These are phyloP conservation scores for Populus tomentosa DNA, from an alignment of 441 rosid genomes.

Conservation along the genomic window DNA sequence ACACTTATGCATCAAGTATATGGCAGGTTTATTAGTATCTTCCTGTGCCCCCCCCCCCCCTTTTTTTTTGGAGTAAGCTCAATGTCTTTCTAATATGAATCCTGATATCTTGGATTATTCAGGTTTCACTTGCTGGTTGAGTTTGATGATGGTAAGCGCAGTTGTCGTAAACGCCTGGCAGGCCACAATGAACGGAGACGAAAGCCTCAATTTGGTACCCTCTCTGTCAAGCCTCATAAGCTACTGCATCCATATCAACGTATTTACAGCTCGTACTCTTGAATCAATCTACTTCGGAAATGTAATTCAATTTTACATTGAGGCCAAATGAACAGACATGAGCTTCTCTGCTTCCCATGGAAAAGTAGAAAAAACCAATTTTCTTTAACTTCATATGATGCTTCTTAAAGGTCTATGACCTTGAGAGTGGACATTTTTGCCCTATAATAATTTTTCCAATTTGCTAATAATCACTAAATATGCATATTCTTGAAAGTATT, in stretches of 20 bases:
- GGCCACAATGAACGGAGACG: constrained; percentile 88
- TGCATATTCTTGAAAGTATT: neutral
- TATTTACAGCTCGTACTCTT: constrained; percentile 18
- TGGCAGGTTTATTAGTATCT: neutral
- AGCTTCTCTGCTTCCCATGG: neutral
- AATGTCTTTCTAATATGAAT: neutral
- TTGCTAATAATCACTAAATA: neutral
- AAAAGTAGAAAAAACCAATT: neutral
- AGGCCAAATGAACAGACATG: neutral
- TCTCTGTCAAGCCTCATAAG: constrained; percentile 40
- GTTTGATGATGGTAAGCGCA: constrained; percentile 85
- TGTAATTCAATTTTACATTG: neutral
- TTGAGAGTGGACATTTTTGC: neutral
- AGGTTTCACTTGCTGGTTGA: constrained; percentile 91
- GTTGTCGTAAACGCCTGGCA: constrained; percentile 85
- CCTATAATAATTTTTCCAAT: neutral
- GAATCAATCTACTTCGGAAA: neutral
- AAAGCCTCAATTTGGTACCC: constrained; percentile 52
- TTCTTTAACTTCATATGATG: neutral
- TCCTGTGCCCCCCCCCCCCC: neutral
- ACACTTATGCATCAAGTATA: neutral
- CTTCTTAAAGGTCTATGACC: neutral
- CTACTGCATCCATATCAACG: constrained; percentile 46
- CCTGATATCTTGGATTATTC: constrained; percentile 14
- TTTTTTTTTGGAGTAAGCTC: neutral